Base-by-base conservation (phyloP, 208 protist species). In the Acanthamoeba lenticulata region DNA sequence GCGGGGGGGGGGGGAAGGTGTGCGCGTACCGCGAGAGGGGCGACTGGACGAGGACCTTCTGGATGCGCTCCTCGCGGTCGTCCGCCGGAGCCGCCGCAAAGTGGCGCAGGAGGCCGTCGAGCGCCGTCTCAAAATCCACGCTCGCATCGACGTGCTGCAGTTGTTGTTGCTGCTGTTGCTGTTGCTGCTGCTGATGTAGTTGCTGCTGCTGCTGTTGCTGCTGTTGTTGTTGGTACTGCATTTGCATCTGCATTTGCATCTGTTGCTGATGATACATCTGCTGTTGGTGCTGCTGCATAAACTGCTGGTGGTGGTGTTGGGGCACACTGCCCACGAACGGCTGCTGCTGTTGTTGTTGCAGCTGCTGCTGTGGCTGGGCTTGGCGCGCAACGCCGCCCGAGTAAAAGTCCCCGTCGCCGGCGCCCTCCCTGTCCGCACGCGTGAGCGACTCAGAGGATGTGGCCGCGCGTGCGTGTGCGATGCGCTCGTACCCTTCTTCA, bases 111-210 rank as follows among this genome's bases (percentile, higher is more conserved):
- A 92, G 44, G 6, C 11, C 34, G 24, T 65, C 60, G 13, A 92
- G 86, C 40, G 86, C 86, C 15, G 19, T n/a, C 57, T 92, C 86
- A 29, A 92, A 92, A 5, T 92, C 55, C 29, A 74, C 13, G 4
- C 29, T 34, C 27, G 38, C 17, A 27, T 83, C 42, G 72, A 17
- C 34, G 1, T 90, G 83, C n/a, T 38, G 83, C 15, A 62, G 19
- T 62, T 19, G 81, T 7, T 13, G 34, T n/a, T 24, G 27, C 38
- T 19, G 49, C 38, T 44, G 83, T 29, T 65, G 83, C 17, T 62
- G 40, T 62, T 29, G 72, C 19, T 49, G 72, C 34, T 34, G 19
- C 15, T 52, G 47, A 19, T 19, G 15, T 7, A 32, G 11, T 1
- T 32, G 24, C 60, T 4, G 60, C 7, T 67, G 60, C 27, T 34